Percentiles rank a stretch among this genome's conserved stretches.
These are phyloP conservation scores for Botrytis deweyae DNA, from an alignment of 2,329 filamentous ascomycete genomes.

Conservation along the genomic window DNA sequence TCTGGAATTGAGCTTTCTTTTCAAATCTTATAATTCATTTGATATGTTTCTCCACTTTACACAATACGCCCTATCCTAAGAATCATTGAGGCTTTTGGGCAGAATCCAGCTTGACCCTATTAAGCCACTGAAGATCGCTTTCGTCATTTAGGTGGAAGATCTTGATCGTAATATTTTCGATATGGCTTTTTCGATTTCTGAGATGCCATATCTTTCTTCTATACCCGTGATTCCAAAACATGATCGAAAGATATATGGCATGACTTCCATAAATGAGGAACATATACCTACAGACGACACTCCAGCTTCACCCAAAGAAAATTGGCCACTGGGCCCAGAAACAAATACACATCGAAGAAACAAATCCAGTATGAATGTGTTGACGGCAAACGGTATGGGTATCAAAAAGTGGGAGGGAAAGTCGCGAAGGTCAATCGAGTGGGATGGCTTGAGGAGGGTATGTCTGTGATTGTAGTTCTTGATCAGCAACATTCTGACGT, in stretches of 20 bases:
- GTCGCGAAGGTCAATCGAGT: constrained; percentile 38
- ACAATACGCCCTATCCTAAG: neutral
- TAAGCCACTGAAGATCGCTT: constrained; percentile 10
- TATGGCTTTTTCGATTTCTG: neutral
- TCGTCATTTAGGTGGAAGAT: neutral
- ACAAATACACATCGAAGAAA: constrained; percentile 8
- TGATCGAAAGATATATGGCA: constrained; percentile 2
- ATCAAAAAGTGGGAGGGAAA: constrained; percentile 43
- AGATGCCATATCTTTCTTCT: neutral
- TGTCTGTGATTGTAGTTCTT: constrained; percentile 26
- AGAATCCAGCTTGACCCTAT: constrained; percentile 1
- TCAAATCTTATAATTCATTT: constrained; percentile 2
- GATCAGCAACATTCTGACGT: constrained; percentile 16
- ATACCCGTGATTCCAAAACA: neutral
- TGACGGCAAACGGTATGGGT: constrained; percentile 28
- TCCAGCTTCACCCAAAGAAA: constrained; percentile 7
- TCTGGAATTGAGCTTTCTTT: constrained; percentile 11
- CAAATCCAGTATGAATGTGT: constrained; percentile 12
- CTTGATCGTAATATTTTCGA: neutral
- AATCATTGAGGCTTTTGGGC: neutral
- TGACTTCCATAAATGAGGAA: constrained; percentile 11
- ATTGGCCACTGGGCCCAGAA: constrained; percentile 16
- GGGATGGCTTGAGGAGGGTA: constrained; percentile 49
- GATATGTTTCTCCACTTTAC: neutral
- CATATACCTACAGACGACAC: neutral